phyloP scores from a whole-genome alignment of 1,284 basidiomycete genomes.

The Quambalaria eucalypti region DNA sequence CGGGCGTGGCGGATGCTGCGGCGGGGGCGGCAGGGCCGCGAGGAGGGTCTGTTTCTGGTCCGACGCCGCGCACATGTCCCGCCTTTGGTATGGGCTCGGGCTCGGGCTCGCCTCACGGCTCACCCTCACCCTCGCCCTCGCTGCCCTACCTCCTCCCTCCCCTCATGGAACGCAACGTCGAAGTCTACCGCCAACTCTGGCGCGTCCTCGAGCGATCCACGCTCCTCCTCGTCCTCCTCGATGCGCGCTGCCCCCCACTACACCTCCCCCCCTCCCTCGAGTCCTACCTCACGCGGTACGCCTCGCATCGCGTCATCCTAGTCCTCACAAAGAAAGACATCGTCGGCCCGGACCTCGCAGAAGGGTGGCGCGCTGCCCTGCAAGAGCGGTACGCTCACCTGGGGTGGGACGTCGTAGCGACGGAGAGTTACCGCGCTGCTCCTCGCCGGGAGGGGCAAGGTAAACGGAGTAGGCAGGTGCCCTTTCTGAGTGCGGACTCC shows the following conservation, averaged over 20 bases:
- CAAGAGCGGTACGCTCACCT: conserved; percentile 12
- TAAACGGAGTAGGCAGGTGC: conserved; percentile 16
- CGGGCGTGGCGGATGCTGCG: not conserved
- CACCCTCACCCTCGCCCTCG: conserved; percentile 14
- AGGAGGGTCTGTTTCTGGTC: too few species aligned
- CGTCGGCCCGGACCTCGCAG: conserved; percentile 17
- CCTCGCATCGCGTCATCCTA: conserved; percentile 50
- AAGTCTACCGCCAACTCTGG: conserved; percentile 34
- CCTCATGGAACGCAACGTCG: conserved; percentile 49
- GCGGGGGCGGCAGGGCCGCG: too few species aligned
- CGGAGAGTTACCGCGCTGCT: conserved; percentile 23
- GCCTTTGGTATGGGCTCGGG: too few species aligned
- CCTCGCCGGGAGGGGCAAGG: conserved; percentile 28
- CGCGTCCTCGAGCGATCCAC: conserved; percentile 55
- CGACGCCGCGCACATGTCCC: too few species aligned
- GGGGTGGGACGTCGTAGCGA: conserved; percentile 22
- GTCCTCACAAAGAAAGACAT: conserved; percentile 34
- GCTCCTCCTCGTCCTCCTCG: conserved; percentile 72
- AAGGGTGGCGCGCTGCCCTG: conserved; percentile 18
- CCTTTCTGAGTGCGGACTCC: conserved; percentile 18
- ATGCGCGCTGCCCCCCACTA: conserved; percentile 69
- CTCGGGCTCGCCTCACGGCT: too few species aligned
- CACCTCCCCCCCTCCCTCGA: conserved; percentile 55
- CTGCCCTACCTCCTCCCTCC: conserved; percentile 50
- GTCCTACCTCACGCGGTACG: conserved; percentile 50